These are phyloP conservation scores for Dryadomyces quercus-mongolicae DNA, from an alignment of 2,329 filamentous ascomycete genomes.

Conservation along the genomic window DNA sequence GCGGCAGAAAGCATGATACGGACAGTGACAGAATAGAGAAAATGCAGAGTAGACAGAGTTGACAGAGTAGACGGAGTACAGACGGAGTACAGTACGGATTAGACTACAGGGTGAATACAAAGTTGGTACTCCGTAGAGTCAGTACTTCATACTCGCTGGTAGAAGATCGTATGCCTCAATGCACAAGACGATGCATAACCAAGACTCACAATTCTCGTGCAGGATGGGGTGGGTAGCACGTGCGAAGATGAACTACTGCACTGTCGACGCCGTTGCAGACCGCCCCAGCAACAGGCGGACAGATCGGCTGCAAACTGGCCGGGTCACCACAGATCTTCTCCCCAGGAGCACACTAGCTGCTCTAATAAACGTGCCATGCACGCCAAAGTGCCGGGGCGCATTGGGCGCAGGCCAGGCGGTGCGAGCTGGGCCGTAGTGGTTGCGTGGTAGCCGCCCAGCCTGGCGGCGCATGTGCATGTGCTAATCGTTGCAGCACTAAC, in stretches of 20 bases:
- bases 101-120: too few relatives aligned
- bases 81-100: too few relatives aligned
- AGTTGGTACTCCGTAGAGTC: too few relatives aligned
- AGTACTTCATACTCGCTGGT: too few relatives aligned
- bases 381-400: neutral
- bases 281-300: neutral
- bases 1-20: too few relatives aligned
- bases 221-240: neutral
- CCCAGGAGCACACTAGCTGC: neutral
- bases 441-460: conserved; percentile 1
- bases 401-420: neutral
- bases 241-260: neutral
- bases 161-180: too few relatives aligned
- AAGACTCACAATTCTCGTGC: too few relatives aligned
- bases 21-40: too few relatives aligned
- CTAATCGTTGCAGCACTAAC: conserved; percentile 3
- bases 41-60: too few relatives aligned
- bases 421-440: neutral
- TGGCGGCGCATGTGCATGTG: neutral
- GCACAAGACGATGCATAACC: too few relatives aligned
- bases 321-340: neutral
- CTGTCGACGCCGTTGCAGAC: neutral
- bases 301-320: neutral
- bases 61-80: too few relatives aligned
- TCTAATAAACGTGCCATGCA: neutral